Conservation (phyloP, 495 filamentous ascomycete genomes). For the Aspergillus nanangensis region DNA sequence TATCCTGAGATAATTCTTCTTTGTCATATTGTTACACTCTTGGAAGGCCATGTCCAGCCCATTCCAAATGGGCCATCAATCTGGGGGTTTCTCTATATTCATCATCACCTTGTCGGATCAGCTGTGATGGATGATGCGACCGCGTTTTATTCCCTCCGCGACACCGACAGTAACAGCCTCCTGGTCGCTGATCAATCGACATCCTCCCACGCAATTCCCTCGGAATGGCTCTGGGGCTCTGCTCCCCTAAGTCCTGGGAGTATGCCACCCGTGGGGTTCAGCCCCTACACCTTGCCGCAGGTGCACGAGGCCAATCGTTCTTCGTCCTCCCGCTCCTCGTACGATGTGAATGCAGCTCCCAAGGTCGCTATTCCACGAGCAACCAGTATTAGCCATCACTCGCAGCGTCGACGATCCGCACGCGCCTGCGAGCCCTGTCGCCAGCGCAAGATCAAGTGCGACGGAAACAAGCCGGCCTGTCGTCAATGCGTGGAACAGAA, state of each 20-base stretch:
- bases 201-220: background rate
- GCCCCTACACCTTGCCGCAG: slow-evolving; percentile 2
- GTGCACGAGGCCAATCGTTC: slow-evolving; percentile 2
- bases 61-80: too few species aligned
- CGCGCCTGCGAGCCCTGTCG: slow-evolving; percentile 70
- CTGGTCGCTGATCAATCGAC: too few species aligned
- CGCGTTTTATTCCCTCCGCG: background rate
- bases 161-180: too few species aligned
- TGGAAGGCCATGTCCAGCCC: too few species aligned
- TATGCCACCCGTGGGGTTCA: slow-evolving; percentile 1
- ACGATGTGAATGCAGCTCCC: background rate
- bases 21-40: too few species aligned
- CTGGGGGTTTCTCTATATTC: too few species aligned
- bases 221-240: slow-evolving; percentile 8
- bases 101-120: background rate
- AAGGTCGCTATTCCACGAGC: slow-evolving; percentile 36
- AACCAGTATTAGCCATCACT: background rate
- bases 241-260: slow-evolving; percentile 1
- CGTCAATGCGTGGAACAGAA: slow-evolving; percentile 47
- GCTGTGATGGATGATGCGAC: background rate
- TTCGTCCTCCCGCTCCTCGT: slow-evolving; percentile 3
- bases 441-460: slow-evolving; percentile 61
- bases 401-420: slow-evolving; percentile 32
- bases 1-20: too few species aligned
- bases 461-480: slow-evolving; percentile 49